Evolutionary conservation across 2,329 filamentous ascomycete genomes (phyloP).

Genomic region (Huntiella omanensis): DNA sequence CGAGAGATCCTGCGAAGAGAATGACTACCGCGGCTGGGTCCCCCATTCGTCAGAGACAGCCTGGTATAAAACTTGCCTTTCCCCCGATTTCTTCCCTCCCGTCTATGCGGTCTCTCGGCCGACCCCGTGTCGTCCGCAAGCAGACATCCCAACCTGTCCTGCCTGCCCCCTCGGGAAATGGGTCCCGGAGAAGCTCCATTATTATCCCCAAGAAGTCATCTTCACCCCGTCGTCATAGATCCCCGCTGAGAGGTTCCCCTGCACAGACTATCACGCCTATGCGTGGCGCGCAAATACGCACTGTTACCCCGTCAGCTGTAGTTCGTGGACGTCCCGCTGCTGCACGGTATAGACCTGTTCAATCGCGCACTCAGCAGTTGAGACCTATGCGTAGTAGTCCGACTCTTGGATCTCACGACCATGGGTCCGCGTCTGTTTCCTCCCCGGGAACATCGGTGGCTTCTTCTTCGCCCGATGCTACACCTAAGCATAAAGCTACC

Average conservation of each 20-base stretch:
- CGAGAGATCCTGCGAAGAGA: neutral
- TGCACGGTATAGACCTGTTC: neutral
- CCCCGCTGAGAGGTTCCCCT: conserved; percentile 3
- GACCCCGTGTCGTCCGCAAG: neutral
- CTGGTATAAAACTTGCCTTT: neutral
- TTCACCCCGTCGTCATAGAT: neutral
- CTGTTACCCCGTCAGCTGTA: conserved; percentile 1
- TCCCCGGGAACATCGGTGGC: conserved; percentile 7
- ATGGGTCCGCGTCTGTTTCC: conserved; percentile 6
- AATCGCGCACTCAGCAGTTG: neutral
- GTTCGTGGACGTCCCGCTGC: conserved; percentile 1
- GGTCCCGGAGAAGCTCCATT: neutral
- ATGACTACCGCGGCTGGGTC: neutral
- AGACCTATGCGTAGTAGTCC: conserved; percentile 8
- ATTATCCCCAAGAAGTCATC: neutral
- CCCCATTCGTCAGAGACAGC: conserved; percentile 2
- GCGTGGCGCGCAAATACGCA: conserved; percentile 4
- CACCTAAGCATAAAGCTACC: neutral
- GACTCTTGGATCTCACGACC: conserved; percentile 8
- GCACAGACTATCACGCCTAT: conserved; percentile 8
- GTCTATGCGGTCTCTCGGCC: neutral
- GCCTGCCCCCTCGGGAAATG: neutral
- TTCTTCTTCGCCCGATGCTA: conserved; percentile 1
- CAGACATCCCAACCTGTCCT: neutral
- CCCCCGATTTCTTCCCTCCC: conserved; percentile 4